phyloP scores from a whole-genome alignment of 176 grass and related monocot genomes.

The Triticum timopheevii region DNA sequence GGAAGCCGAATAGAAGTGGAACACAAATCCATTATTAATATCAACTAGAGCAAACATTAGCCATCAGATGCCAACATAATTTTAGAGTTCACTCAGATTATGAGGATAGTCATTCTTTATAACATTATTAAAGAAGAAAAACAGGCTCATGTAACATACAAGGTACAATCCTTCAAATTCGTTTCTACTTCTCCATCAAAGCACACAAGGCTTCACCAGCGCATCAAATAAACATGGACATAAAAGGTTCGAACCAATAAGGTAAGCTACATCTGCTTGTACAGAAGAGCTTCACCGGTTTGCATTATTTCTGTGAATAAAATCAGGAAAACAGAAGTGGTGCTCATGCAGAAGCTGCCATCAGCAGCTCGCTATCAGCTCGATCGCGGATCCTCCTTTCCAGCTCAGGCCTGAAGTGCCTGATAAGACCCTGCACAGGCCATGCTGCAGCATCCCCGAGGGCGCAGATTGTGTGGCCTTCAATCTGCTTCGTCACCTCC shows the following conservation, averaged over 20 bases:
- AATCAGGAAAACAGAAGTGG: constrained; percentile 43
- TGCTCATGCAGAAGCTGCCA: constrained; percentile 69
- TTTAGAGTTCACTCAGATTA: background rate
- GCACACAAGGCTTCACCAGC: constrained; percentile 20
- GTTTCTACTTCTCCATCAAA: constrained; percentile 44
- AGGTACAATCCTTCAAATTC: constrained; percentile 12
- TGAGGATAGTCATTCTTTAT: background rate
- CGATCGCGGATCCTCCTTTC: constrained; percentile 81
- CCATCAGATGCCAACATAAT: background rate
- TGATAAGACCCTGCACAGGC: too few species aligned
- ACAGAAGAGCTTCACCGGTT: constrained; percentile 56
- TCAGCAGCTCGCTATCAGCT: constrained; percentile 73
- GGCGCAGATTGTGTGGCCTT: constrained; percentile 90
- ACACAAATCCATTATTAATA: background rate
- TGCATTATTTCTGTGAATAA: constrained; percentile 62
- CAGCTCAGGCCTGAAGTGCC: constrained; percentile 94
- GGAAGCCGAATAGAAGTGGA: too few species aligned
- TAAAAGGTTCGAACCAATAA: constrained; percentile 41
- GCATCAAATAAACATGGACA: constrained; percentile 48
- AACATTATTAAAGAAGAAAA: background rate
- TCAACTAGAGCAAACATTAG: background rate
- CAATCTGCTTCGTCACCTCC: constrained; percentile 92
- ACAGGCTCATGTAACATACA: constrained; percentile 6
- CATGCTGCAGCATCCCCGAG: constrained; percentile 92
- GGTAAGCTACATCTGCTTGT: constrained; percentile 33